Base-by-base conservation (phyloP, 768 basidiomycete genomes). In the Termitomyces sp. region DNA sequence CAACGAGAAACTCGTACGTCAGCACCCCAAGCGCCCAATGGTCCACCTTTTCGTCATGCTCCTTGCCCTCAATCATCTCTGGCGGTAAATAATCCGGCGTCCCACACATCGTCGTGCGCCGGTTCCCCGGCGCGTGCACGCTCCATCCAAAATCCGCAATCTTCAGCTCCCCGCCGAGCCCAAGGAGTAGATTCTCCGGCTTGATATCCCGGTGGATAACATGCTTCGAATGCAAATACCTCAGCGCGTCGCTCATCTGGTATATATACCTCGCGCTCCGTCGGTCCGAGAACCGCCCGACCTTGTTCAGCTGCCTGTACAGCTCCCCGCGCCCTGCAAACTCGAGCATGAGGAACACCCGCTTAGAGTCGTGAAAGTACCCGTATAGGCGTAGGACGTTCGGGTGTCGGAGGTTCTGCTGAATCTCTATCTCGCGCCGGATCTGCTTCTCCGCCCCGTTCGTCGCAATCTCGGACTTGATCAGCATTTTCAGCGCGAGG, bases 191-290 rank as follows among this genome's bases (percentile, higher is more conserved):
- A 71, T 99, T 99, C 75, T 99, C 96, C 0, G 97, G 97, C 72
- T 99, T 99, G 74, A 99, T 99, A 66, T 99, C 97, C 37, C 97
- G 85, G 71, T 99, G 97, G 53, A 98, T 99, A 66, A 99, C 94
- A 65, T 98, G 95, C 68, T 98, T 99, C 48, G 79, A 76, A 69
- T 99, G 97, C n/a, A 98, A 79, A 68, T 99, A 99, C 8, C 76
- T 78, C 42, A 99, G 75, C 2, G 96, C 97, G 70, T 98, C 96
- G 7, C 95, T 88, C 96, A 99, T 98, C 70, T 98, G 97, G 66
- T 92, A 90, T 63, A 98, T 88, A 71, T 99, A 99, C 70, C 93
- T 73, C 32, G 90, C 82, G 65, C 88, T 90, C 27, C 94, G 79
- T 67, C 87, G 86, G 75, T 98, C 97, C 16, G 87, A 85, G 75